Evolutionary conservation across 495 filamentous ascomycete species (phyloP), one percentile per base, ranked within the genome.

Genomic region (Tuber microsphaerosporum): DNA sequence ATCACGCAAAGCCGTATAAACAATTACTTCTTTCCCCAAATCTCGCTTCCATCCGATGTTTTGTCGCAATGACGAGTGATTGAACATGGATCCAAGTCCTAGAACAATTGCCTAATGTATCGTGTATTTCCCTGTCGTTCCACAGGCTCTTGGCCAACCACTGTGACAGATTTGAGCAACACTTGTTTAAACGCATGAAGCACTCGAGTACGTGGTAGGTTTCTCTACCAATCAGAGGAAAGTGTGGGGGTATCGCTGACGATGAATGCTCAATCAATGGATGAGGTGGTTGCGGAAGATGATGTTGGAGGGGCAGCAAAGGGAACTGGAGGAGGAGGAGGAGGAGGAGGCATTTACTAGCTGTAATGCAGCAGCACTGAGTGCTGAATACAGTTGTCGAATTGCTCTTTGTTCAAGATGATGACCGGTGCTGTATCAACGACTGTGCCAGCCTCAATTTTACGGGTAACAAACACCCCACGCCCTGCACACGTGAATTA

Each of bases 31-130:
- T 9, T 81, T 82, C 14, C 82, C 79, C 1, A 87, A 41, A 82
- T 89, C 85, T 69, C 87, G 80, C 70, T 83, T 83, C 86, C 87
- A 89, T 9, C 83, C 86, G 5, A 89, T 86, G 76, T 89, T 90
- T 75, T 89, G 87, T 26, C 81, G 73, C 22, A 77, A 74, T 0
- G 76, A 80, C 2, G 86, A 87, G 76, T 90, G 89, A 76, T 90
- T 90, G 82, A 90, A 88, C 85, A 89, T 86, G 46, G 83, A 85
- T 41, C 88, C 89, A 4, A 90, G 82, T 8, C 88, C 88, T 16
- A 89, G 83, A 37, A 88, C 80, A 17, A 89, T 77, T n/a, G 88
- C 89, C 81, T 90, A 87, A 7, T 78, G 72, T 37, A 78, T 82
- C 68, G 75, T 75, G 39, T 70, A 80, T 70, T 77, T 81, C 26